Conservation (phyloP, 805 yeast species). For the Kuraishia borneana region DNA sequence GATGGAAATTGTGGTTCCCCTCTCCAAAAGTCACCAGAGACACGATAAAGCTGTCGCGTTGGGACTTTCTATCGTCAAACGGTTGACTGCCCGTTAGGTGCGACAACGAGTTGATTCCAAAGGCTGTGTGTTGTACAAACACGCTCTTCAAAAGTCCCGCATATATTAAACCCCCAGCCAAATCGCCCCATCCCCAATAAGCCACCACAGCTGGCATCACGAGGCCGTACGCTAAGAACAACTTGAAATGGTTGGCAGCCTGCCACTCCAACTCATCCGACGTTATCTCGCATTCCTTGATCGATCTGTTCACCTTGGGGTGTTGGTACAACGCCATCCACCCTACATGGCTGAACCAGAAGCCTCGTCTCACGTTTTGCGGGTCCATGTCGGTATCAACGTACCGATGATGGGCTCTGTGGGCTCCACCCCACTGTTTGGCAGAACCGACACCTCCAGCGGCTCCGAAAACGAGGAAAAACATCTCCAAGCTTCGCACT, state of each 20-base stretch:
- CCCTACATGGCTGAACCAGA: conserved; percentile 77
- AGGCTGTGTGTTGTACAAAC: conserved; percentile 74
- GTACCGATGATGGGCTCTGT: conserved; percentile 83
- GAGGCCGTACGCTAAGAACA: conserved; percentile 48
- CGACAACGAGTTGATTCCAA: conserved; percentile 78
- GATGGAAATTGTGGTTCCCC: conserved; percentile 86
- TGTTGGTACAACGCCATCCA: conserved; percentile 71
- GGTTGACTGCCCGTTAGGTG: conserved; percentile 85
- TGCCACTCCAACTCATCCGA: conserved; percentile 64
- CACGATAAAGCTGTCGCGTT: conserved; percentile 72
- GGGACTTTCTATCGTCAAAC: conserved; percentile 79
- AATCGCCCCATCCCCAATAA: conserved; percentile 40
- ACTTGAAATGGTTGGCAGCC: conserved; percentile 52
- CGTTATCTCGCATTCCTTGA: conserved; percentile 37
- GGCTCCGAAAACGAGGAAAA: conserved; percentile 51
- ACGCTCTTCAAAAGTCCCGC: conserved; percentile 65
- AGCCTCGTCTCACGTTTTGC: conserved; percentile 70
- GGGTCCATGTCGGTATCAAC: conserved; percentile 89
- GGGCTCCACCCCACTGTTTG: conserved; percentile 72
- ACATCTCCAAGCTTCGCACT: conserved; percentile 31
- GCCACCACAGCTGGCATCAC: conserved; percentile 50
- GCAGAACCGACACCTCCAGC: conserved; percentile 71
- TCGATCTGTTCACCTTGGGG: conserved; percentile 33
- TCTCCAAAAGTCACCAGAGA: conserved; percentile 82
- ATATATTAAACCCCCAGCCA: conserved; percentile 63